These are phyloP conservation scores for Paramecium bursaria DNA, from an alignment of 73 alveolate genomes.

Conservation along the genomic window DNA sequence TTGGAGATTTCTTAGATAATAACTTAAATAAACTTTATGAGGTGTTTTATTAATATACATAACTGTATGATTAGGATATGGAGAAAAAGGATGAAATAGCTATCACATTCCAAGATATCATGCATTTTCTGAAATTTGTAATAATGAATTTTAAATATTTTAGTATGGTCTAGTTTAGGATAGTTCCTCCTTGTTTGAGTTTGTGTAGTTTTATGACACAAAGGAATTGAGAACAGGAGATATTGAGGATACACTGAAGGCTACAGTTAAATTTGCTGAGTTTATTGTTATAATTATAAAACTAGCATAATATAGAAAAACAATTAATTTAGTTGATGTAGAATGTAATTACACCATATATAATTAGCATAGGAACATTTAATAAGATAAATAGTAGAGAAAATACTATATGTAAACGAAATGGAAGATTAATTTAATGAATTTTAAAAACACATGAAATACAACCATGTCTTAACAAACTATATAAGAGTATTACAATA, in stretches of 20 bases:
- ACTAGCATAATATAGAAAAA: slow-evolving; percentile 52
- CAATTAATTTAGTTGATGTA: slow-evolving; percentile 61
- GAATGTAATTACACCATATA: slow-evolving; percentile 36
- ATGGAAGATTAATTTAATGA: slow-evolving; percentile 65
- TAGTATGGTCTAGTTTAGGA: slow-evolving; percentile 61
- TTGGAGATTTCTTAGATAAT: slow-evolving; percentile 33
- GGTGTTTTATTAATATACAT: slow-evolving; percentile 58
- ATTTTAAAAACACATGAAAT: slow-evolving; percentile 69
- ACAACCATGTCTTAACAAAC: slow-evolving; percentile 45
- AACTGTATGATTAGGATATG: slow-evolving; percentile 44
- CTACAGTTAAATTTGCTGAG: slow-evolving; percentile 59
- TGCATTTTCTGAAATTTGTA: slow-evolving; percentile 68
- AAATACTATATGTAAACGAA: slow-evolving; percentile 27
- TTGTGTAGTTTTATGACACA: slow-evolving; percentile 58
- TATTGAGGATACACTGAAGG: slow-evolving; percentile 31
- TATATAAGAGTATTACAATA: slow-evolving; percentile 58
- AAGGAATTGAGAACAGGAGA: slow-evolving; percentile 48
- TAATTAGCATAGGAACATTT: slow-evolving; percentile 32
- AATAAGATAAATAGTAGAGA: slow-evolving; percentile 43
- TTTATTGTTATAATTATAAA: slow-evolving; percentile 62
- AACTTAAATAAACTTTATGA: slow-evolving; percentile 36
- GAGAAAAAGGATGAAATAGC: slow-evolving; percentile 70
- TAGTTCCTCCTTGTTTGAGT: slow-evolving; percentile 48
- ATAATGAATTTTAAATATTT: neutral
- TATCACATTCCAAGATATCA: slow-evolving; percentile 64